These are phyloP conservation scores for Claviceps monticola DNA, from an alignment of 2,329 filamentous ascomycete genomes.

Conservation along the genomic window DNA sequence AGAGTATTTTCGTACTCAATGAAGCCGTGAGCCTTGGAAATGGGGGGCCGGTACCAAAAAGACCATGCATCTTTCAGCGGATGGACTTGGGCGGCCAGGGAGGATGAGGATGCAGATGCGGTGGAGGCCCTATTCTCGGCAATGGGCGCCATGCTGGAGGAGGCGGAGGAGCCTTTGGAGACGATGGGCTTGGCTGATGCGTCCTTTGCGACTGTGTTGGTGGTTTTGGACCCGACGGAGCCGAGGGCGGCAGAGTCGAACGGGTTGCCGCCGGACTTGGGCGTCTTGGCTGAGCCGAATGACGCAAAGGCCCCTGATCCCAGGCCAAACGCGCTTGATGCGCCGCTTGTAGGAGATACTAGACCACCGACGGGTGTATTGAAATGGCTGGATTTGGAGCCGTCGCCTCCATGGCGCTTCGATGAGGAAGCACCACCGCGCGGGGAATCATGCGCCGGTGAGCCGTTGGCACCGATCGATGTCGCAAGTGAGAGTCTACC, in stretches of 20 bases:
- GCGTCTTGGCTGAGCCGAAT: conserved; percentile 67
- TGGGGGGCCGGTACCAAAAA: conserved; percentile 93
- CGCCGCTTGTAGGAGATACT: conserved; percentile 37
- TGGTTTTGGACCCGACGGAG: conserved; percentile 20
- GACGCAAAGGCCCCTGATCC: conserved; percentile 93
- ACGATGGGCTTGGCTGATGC: conserved; percentile 13
- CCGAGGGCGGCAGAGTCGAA: conserved; percentile 58
- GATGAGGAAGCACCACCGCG: conserved; percentile 46
- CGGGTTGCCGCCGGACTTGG: conserved; percentile 68
- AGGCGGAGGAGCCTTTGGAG: conserved; percentile 16
- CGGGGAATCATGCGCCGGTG: conserved; percentile 38
- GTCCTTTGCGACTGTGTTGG: conserved; percentile 18
- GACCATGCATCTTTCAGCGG: conserved; percentile 80
- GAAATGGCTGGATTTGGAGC: conserved; percentile 64
- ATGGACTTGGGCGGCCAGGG: conserved; percentile 28
- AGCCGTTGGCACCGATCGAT: conserved; percentile 39
- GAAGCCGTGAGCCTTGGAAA: conserved; percentile 78
- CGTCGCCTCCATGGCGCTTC: conserved; percentile 61
- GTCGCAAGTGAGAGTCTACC: conserved; percentile 88
- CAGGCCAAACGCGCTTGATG: conserved; percentile 81
- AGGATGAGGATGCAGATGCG: conserved; percentile 11
- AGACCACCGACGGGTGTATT: conserved; percentile 49
- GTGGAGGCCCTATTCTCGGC: conserved; percentile 23
- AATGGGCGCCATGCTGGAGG: conserved; percentile 29
- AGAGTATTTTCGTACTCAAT: conserved; percentile 95